Evolutionary conservation across 2,329 filamentous ascomycete genomes (phyloP).

Genomic region (Diatrype stigma): DNA sequence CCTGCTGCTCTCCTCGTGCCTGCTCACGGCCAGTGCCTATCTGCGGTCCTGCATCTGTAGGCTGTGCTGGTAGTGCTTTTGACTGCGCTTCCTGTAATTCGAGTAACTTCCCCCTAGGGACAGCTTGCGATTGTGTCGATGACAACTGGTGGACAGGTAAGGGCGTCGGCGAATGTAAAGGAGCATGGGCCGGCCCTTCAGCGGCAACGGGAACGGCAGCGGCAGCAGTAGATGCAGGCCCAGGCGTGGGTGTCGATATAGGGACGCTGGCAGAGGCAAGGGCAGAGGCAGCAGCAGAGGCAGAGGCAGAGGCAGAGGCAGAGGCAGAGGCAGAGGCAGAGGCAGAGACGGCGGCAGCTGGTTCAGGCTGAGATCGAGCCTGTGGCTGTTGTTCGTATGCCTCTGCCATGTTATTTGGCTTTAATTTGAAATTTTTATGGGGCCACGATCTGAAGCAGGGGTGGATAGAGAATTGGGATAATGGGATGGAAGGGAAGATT

Average conservation of each 20-base stretch:
- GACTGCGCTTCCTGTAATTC: conserved; percentile 18
- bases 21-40: conserved; percentile 19
- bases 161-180: conserved; percentile 19
- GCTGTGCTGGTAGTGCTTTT: conserved; percentile 19
- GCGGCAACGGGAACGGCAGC: conserved; percentile 9
- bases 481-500: conserved; percentile 17
- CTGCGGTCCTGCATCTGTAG: conserved; percentile 20
- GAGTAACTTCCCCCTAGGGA: conserved; percentile 9
- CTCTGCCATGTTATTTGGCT: conserved; percentile 34
- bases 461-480: conserved; percentile 24
- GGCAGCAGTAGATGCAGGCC: conserved; percentile 23
- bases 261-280: conserved; percentile 25
- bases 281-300: conserved; percentile 10
- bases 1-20: conserved; percentile 23
- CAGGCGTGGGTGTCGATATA: conserved; percentile 26
- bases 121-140: conserved; percentile 23
- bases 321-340: conserved; percentile 23
- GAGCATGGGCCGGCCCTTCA: conserved; percentile 27
- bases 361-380: conserved; percentile 29
- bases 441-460: conserved; percentile 31
- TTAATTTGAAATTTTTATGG: conserved; percentile 32
- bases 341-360: conserved; percentile 18
- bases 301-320: conserved; percentile 17
- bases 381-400: conserved; percentile 29
- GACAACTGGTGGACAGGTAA: conserved; percentile 3